Conservation (phyloP, 768 basidiomycete species). For the Daedaleopsis nitida region DNA sequence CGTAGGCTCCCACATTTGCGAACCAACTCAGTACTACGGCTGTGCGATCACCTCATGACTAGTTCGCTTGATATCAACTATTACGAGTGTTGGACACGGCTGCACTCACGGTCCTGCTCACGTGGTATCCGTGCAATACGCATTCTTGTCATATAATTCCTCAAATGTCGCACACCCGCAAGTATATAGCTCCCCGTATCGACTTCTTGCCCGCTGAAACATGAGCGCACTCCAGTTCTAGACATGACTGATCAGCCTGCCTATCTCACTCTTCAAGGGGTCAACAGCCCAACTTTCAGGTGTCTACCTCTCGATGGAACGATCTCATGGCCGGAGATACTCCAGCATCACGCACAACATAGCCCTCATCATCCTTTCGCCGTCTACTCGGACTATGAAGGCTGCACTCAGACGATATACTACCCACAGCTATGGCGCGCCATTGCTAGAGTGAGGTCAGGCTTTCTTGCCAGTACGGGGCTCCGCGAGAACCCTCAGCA, state of each 20-base stretch:
- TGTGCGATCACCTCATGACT: no score
- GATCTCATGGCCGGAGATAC: constrained; percentile 33
- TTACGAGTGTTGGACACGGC: no score
- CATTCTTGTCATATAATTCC: no score
- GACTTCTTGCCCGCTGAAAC: no score
- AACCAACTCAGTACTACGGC: no score
- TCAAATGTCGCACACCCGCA: no score
- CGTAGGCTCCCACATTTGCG: no score
- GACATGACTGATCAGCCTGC: not conserved
- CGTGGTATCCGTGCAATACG: no score
- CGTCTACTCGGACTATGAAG: not conserved
- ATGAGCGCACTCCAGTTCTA: not conserved
- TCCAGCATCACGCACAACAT: not conserved
- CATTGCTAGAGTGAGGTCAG: constrained; percentile 1
- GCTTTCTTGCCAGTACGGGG: constrained; percentile 8
- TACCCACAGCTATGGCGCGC: not conserved
- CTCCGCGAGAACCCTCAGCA: no score
- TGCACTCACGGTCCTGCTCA: no score
- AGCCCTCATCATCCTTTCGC: not conserved
- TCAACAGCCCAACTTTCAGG: not conserved
- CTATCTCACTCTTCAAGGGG: constrained; percentile 3
- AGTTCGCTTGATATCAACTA: no score
- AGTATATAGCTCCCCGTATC: no score
- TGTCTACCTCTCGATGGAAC: constrained; percentile 26
- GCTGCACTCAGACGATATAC: not conserved